Evolutionary conservation across 495 filamentous ascomycete species (phyloP), one percentile per base, ranked within the genome.

Genomic region (Umbilicaria muhlenbergii): DNA sequence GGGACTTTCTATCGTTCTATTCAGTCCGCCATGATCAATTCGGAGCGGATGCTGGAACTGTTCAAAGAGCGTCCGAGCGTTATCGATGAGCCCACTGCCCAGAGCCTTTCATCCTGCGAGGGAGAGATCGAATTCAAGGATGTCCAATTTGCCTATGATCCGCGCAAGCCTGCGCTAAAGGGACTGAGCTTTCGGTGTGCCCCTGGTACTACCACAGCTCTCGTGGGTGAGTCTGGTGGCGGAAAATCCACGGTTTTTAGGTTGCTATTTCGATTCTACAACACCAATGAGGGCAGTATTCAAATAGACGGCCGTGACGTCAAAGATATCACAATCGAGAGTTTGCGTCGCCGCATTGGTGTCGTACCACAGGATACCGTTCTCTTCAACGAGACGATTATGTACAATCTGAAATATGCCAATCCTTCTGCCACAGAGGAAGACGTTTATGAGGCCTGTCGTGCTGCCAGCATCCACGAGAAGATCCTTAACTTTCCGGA

Each of bases 171-270:
- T 2, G 92, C 92, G 2, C 65, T 98, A 17, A 73, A 82, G 39
- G 79, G 83, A 34, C 65, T 96, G 39, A 77, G 73, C 34, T 94
- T 96, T 62, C 71, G 75, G 41, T 92, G 84, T 57, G 63, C 69
- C 17, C 86, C 89, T 2, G 91, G 91, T 41, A 96, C 86, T 0
- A 94, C 88, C 0, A 98, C 91, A 5, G 91, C 91, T 8, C 73
- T 98, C 39, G 91, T 98, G 10, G 91, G 91, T 37, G 91, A 95
- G 58, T 93, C 86, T 15, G 91, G 92, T 34, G 92, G 89, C 36
- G 92, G 91, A 43, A 98, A 98, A 57, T 94, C 91, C 2, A 96
- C 91, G 3, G 78, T 95, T n/a, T 94, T 98, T 66, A 80, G 91
- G 11, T 69, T 96, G 14, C 73, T 98, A 47, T 98, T 92, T 71